These are phyloP conservation scores for Leptographium wingfieldii DNA, from an alignment of 2,329 filamentous ascomycete species.

Conservation along the genomic window DNA sequence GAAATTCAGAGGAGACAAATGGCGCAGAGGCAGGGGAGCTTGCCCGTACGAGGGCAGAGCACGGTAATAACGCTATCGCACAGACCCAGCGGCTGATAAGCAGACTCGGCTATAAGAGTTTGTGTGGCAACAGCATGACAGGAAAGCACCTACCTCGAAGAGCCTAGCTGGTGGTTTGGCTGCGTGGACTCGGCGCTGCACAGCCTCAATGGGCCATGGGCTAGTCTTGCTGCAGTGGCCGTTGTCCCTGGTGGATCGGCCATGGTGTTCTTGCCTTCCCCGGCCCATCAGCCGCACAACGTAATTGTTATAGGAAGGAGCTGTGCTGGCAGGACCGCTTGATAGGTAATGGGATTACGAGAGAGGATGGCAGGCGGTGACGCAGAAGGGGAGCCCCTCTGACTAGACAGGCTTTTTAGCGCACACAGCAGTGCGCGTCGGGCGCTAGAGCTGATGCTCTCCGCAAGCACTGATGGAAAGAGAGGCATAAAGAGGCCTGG, in stretches of 20 bases:
- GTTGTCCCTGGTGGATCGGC: not conserved
- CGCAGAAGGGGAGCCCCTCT: too few relatives aligned
- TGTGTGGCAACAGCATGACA: too few relatives aligned
- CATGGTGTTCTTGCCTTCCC: not conserved
- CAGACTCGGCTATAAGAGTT: not conserved
- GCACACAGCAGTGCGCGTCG: too few relatives aligned
- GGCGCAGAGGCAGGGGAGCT: too few relatives aligned
- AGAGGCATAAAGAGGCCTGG: not conserved
- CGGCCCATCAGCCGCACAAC: not conserved
- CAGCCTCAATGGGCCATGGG: not conserved
- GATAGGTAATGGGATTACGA: too few relatives aligned
- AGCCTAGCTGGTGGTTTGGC: not conserved
- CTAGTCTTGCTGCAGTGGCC: not conserved
- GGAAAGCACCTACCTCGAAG: slow-evolving; percentile 3
- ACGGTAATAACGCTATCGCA: too few relatives aligned
- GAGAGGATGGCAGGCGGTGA: too few relatives aligned
- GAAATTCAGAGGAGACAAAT: too few relatives aligned
- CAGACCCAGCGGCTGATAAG: not conserved
- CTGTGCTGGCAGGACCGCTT: too few relatives aligned
- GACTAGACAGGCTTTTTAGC: too few relatives aligned
- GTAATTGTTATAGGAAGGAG: not conserved
- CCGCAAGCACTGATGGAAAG: not conserved
- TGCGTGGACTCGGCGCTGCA: not conserved
- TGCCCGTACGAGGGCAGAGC: too few relatives aligned
- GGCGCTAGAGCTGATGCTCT: too few relatives aligned